These are phyloP conservation scores for Botryotinia convoluta DNA, from an alignment of 2,329 filamentous ascomycete species.

Conservation along the genomic window DNA sequence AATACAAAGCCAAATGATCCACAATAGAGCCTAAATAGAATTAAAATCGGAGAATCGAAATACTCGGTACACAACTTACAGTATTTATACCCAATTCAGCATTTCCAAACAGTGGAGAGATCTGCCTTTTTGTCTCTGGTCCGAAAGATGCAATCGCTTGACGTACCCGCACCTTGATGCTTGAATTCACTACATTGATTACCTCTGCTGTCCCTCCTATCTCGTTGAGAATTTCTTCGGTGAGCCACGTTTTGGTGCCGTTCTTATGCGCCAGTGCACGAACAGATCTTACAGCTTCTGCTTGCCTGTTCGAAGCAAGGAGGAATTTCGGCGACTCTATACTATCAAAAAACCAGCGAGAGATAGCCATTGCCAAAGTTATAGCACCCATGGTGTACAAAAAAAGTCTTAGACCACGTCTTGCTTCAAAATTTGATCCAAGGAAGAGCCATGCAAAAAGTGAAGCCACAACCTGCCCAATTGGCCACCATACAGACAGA, in stretches of 20 bases:
- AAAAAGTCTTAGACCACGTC: conserved; percentile 76
- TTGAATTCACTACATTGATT: conserved; percentile 19
- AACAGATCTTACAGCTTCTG: conserved; percentile 76
- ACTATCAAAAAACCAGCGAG: conserved; percentile 76
- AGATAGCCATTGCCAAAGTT: conserved; percentile 74
- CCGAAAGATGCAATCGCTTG: conserved; percentile 58
- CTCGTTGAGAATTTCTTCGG: conserved; percentile 62
- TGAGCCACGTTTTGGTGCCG: conserved; percentile 69
- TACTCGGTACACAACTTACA: conserved; percentile 13
- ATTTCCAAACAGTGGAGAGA: conserved; percentile 62
- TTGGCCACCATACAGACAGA: conserved; percentile 83
- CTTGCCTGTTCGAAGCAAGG: conserved; percentile 70
- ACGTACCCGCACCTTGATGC: conserved; percentile 27
- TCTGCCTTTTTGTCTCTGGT: conserved; percentile 54
- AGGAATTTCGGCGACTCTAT: conserved; percentile 86
- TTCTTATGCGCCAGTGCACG: conserved; percentile 76
- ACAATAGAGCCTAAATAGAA: conserved; percentile 48
- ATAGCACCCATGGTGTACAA: conserved; percentile 67
- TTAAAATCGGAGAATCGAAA: neutral
- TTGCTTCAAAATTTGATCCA: conserved; percentile 46
- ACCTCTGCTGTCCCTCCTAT: conserved; percentile 45
- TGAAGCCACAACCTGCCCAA: conserved; percentile 73
- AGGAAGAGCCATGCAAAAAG: conserved; percentile 75
- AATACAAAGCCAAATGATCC: conserved; percentile 80
- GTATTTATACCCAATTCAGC: conserved; percentile 53